phyloP scores from a whole-genome alignment of 768 basidiomycete species.

The Amanita polypyramis region DNA sequence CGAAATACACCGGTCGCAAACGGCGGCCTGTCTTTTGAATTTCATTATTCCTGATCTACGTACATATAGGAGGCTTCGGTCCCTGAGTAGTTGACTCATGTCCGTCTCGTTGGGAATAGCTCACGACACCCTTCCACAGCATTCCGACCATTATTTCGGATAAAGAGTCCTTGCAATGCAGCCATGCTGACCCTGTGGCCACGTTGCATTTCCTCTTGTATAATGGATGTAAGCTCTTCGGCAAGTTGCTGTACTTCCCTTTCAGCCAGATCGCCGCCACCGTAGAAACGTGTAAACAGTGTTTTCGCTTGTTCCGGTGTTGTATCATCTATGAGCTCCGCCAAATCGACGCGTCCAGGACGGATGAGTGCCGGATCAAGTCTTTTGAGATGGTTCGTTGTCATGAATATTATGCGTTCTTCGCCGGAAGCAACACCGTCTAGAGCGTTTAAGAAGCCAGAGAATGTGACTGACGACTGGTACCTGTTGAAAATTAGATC shows the following conservation, averaged over 20 bases:
- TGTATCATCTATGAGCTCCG: slow-evolving; percentile 79
- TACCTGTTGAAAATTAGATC: slow-evolving; percentile 39
- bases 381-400: slow-evolving; percentile 87
- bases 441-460: slow-evolving; percentile 91
- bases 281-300: slow-evolving; percentile 82
- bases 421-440: slow-evolving; percentile 98
- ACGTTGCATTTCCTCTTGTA: slow-evolving; percentile 38
- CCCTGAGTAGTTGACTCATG: slow-evolving; percentile 4
- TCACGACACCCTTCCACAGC: slow-evolving; percentile 43
- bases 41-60: slow-evolving; percentile 12
- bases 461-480: slow-evolving; percentile 94
- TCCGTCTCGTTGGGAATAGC: slow-evolving; percentile 24
- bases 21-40: slow-evolving; percentile 69
- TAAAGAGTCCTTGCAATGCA: slow-evolving; percentile 89
- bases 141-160: slow-evolving; percentile 52
- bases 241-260: slow-evolving; percentile 36
- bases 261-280: slow-evolving; percentile 28
- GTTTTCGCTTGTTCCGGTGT: slow-evolving; percentile 65
- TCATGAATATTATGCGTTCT: slow-evolving; percentile 98
- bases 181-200: slow-evolving; percentile 86
- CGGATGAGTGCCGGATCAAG: slow-evolving; percentile 93
- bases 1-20: slow-evolving; percentile 89
- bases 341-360: slow-evolving; percentile 89
- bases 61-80: slow-evolving; percentile 2
- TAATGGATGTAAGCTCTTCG: slow-evolving; percentile 37